Base-by-base conservation (phyloP, 352 stramenopile species). In the Pythium utonaiense region DNA sequence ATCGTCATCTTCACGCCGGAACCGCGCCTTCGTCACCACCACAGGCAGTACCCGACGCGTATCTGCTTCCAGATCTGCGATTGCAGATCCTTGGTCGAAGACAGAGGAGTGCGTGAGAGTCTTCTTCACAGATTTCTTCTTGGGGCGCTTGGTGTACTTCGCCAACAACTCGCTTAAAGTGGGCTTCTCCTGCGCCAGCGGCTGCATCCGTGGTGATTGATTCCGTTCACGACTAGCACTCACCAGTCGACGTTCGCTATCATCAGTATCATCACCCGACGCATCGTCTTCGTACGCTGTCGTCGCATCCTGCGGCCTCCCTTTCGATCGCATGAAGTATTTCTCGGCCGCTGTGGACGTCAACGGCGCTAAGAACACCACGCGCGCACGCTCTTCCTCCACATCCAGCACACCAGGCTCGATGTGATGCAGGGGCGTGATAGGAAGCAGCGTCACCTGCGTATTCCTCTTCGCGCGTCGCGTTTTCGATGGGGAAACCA, bases 281-380 rank as follows among this genome's bases (percentile, higher is more conserved):
- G 44, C 24, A 21, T 48, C 36, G 45, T 57, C 49, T 0, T 40
- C 31, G 1, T 54, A 34, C 6, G 57, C 47, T 41, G 27, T 66
- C 6, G 53, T 33, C 1, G 25, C 19, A 6, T 28, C 34, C 14
- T 59, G 4, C 2, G n/a, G 4, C 12, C 42, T 61, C 16, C 17
- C 24, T n/a, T 53, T 71, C 6, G 58, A 64, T 25, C 57, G 25
- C 16, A 55, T 30, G 17, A 71, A 64, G 27, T 64, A 71, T 31
- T 71, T 71, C n/a, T 66, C 64, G 22, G 64, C 57, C 13, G 64
- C 57, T 4, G 53, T 60, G 47, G 22, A 41, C 6, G 53, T 71
- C 19, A 71, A 14, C 13, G 64, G 53, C 27, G 64, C 64, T 30
- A 71, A 52, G 16, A 64, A 71, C n/a, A 71, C 64, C 16, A 71